Percentiles rank a stretch among this genome's conserved stretches.
These are phyloP conservation scores for Mixia osmundae DNA, from an alignment of 1,284 basidiomycete genomes.

Conservation along the genomic window DNA sequence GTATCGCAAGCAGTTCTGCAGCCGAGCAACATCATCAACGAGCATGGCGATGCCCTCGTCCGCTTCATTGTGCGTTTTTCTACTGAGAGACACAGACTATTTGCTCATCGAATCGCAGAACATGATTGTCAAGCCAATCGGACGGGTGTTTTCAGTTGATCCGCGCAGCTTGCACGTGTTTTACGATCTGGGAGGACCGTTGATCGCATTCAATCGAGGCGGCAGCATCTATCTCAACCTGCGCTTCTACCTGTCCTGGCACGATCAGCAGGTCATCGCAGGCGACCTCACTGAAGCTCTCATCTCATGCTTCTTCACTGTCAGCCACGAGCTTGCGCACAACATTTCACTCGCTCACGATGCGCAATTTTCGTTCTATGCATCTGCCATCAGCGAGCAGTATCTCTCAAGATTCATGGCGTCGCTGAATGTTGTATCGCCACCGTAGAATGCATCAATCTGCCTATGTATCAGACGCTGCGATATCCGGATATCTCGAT, in stretches of 20 bases:
- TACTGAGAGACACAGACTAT: not conserved
- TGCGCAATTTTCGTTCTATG: constrained; percentile 63
- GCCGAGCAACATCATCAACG: constrained; percentile 16
- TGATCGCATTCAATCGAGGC: constrained; percentile 81
- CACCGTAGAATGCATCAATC: too few relatives aligned
- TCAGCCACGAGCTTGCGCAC: constrained; percentile 51
- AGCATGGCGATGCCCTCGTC: constrained; percentile 19
- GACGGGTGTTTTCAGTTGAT: constrained; percentile 22
- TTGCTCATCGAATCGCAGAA: not conserved
- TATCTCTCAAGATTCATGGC: constrained; percentile 20
- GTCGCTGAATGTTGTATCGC: too few relatives aligned
- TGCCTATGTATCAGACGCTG: too few relatives aligned
- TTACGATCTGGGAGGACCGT: constrained; percentile 50
- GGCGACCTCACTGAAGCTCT: constrained; percentile 43
- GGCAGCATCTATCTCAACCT: constrained; percentile 78
- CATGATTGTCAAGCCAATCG: constrained; percentile 1
- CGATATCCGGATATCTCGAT: too few relatives aligned
- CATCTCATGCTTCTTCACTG: constrained; percentile 66
- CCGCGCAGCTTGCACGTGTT: constrained; percentile 60
- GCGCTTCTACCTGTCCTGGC: constrained; percentile 68
- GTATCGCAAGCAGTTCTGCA: constrained; percentile 15
- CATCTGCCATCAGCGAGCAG: constrained; percentile 65
- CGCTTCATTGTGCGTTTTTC: constrained; percentile 18
- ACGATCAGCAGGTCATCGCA: constrained; percentile 39
- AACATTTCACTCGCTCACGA: constrained; percentile 25